Evolutionary conservation across 2,329 filamentous ascomycete genomes (phyloP).

Genomic region (Ophiostoma piceae): DNA sequence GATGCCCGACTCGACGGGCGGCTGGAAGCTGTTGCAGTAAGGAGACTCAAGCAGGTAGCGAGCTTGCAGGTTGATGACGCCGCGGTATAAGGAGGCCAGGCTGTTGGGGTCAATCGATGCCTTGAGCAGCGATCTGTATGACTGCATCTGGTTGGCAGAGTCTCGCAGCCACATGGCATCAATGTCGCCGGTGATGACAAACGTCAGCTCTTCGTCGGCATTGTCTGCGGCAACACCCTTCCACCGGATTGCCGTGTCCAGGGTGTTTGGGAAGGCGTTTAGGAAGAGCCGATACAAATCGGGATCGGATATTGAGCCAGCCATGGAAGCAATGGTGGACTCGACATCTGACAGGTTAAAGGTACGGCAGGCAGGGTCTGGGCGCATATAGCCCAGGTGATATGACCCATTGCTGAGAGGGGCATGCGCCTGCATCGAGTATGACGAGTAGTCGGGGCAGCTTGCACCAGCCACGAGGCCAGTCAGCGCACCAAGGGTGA

Average conservation of each 20-base stretch:
- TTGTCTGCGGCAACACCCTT: constrained; percentile 27
- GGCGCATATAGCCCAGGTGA: constrained; percentile 74
- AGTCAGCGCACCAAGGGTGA: constrained; percentile 17
- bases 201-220: constrained; percentile 50
- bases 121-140: constrained; percentile 61
- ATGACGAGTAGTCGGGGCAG: constrained; percentile 62
- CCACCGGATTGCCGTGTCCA: constrained; percentile 37
- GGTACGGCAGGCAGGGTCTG: constrained; percentile 68
- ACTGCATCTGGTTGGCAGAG: constrained; percentile 63
- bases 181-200: constrained; percentile 48
- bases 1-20: constrained; percentile 69
- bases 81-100: constrained; percentile 64
- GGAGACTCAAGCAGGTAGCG: constrained; percentile 65
- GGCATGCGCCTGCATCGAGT: constrained; percentile 54
- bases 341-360: constrained; percentile 76
- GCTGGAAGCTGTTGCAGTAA: constrained; percentile 93
- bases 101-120: constrained; percentile 47
- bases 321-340: constrained; percentile 65
- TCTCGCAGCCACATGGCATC: constrained; percentile 38
- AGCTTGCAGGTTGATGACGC: constrained; percentile 70
- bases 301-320: constrained; percentile 65
- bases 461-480: constrained; percentile 10
- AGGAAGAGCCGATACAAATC: constrained; percentile 67
- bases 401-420: constrained; percentile 75
- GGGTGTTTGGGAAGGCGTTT: constrained; percentile 69